Evolutionary conservation across 352 stramenopile genomes (phyloP).

Genomic region (Phytopythium cucurbitacearum): DNA sequence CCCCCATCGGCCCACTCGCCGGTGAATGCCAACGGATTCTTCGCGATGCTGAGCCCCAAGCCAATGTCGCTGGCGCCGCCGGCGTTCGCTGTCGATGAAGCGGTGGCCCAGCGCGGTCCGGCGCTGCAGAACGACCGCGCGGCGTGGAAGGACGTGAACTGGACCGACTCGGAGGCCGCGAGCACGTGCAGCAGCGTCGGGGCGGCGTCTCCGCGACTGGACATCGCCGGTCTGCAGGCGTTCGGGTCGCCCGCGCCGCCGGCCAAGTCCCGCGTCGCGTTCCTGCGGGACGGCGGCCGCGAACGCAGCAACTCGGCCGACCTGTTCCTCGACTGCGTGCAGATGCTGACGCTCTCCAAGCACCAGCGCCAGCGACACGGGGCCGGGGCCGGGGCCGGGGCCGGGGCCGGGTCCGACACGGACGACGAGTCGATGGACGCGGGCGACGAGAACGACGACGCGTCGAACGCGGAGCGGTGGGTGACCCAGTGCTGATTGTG

Average conservation of each 20-base stretch:
- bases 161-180: constrained; percentile 21
- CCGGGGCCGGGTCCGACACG: too few species aligned
- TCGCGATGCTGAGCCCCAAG: too few species aligned
- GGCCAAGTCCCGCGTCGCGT: constrained; percentile 46
- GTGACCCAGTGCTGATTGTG: too few species aligned
- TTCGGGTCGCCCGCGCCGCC: neutral
- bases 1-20: too few species aligned
- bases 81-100: constrained; percentile 22
- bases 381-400: too few species aligned
- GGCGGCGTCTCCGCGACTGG: constrained; percentile 3
- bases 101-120: constrained; percentile 9
- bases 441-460: constrained; percentile 1
- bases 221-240: neutral
- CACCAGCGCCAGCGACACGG: neutral
- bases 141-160: constrained; percentile 43
- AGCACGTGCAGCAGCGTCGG: constrained; percentile 9
- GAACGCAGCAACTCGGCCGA: constrained; percentile 73
- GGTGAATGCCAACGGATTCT: too few species aligned
- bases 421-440: too few species aligned
- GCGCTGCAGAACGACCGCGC: constrained; percentile 56
- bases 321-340: constrained; percentile 79
- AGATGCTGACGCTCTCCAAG: constrained; percentile 48
- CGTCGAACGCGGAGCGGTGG: too few species aligned
- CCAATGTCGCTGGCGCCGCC: constrained; percentile 9
- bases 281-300: constrained; percentile 30